Evolutionary conservation across 1,284 basidiomycete species (phyloP), one percentile per base, ranked within the genome.

Genomic region (Bondarzewia mesenterica): DNA sequence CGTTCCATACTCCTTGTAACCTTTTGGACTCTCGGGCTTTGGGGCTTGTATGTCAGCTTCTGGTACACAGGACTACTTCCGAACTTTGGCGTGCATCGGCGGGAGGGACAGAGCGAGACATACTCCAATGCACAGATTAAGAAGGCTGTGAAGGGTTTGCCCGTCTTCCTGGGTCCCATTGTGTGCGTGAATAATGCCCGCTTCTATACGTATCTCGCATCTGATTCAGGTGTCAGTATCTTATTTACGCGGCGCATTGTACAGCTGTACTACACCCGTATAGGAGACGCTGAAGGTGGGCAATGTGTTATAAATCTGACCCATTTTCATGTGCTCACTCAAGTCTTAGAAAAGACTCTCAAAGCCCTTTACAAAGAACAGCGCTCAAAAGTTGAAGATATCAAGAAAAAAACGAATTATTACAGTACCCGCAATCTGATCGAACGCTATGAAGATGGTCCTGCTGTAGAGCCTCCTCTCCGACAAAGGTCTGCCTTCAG

Each of bases 391-490:
- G 79, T 99, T 25, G 94, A 96, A 57, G 94, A 97, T 60, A 89
- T 99, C 58, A 99, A 99, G 74, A 89, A 92, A 68, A 93, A 91
- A 59, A 97, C 93, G 0, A 94, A 95, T 59, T 99, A 90, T 66
- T 93, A 99, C 63, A 82, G 82, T 22, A 95, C 93, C 15, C 83
- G 89, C 46, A 88, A 85, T 58, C 76, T 99, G 42, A 74, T 99
- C 14, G 93, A 97, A 62, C 82, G 84, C 51, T 98, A 98, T 60
- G 95, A 96, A 54, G 86, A 89, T 37, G 61, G 67, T 7, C 51
- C 68, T 25, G 58, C 71, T 15, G 52, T 59, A 18, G 59, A 63
- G 15, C 63, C 70, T 12, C 69, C 72, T 10, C 7, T 44, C 15
- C 59, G 65, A 43, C 58, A 55, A 3, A 44, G 54, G 23, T 57